Percentiles rank a stretch among this genome's conserved stretches.
These are phyloP conservation scores for Penicillium parvum DNA, from an alignment of 495 filamentous ascomycete species.

Conservation along the genomic window DNA sequence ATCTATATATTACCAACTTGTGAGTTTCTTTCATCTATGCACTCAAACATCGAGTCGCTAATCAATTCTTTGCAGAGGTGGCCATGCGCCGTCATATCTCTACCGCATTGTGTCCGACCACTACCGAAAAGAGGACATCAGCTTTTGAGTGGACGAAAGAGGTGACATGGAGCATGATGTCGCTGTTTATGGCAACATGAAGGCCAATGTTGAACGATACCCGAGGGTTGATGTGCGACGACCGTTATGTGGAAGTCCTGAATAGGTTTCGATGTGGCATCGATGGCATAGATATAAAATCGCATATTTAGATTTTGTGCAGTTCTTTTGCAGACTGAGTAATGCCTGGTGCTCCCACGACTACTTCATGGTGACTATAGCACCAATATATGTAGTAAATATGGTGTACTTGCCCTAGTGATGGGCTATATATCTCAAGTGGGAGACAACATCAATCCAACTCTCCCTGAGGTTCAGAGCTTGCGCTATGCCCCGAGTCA, in stretches of 20 bases:
- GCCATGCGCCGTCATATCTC: slow-evolving; percentile 75
- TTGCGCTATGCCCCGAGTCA: too few species aligned
- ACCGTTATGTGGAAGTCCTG: slow-evolving; percentile 18
- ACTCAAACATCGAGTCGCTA: neutral
- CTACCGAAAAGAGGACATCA: slow-evolving; percentile 77
- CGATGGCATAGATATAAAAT: slow-evolving; percentile 9
- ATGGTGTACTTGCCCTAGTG: too few species aligned
- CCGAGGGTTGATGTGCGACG: slow-evolving; percentile 21
- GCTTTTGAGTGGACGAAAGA: slow-evolving; percentile 36
- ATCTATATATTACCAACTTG: slow-evolving; percentile 92
- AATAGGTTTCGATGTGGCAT: neutral
- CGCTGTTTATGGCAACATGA: neutral
- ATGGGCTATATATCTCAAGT: too few species aligned
- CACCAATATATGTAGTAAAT: too few species aligned
- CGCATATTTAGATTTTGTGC: too few species aligned
- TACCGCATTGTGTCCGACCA: slow-evolving; percentile 80
- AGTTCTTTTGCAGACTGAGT: too few species aligned
- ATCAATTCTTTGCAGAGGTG: slow-evolving; percentile 50
- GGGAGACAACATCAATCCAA: too few species aligned
- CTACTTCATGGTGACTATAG: too few species aligned
- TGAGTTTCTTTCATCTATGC: slow-evolving; percentile 44
- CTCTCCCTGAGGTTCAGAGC: too few species aligned
- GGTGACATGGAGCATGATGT: neutral
- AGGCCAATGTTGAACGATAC: slow-evolving; percentile 20
- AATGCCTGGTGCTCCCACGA: too few species aligned